Evolutionary conservation across 192 early-diverging fungal species (phyloP).

Genomic region (Entomortierella lignicola): DNA sequence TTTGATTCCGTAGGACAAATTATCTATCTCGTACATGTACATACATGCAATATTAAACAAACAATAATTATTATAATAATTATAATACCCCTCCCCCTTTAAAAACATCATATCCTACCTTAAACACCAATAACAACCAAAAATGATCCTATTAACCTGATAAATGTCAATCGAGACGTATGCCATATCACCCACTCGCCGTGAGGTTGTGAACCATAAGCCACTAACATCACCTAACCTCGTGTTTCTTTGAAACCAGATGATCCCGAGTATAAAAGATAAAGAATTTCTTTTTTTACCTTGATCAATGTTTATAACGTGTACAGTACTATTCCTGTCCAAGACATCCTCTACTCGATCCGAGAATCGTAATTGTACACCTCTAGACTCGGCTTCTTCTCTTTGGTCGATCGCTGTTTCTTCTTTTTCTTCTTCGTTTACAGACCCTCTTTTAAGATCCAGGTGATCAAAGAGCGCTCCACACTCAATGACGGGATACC

Average conservation of each 20-base stretch:
- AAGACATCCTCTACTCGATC: constrained; percentile 65
- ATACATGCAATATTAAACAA: too few species aligned
- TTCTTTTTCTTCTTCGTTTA: constrained; percentile 4
- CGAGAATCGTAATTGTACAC: constrained; percentile 62
- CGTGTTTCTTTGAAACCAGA: too few species aligned
- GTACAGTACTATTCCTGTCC: constrained; percentile 61
- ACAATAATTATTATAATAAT: too few species aligned
- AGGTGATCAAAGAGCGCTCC: constrained; percentile 60
- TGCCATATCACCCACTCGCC: too few species aligned
- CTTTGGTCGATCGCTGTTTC: constrained; percentile 11
- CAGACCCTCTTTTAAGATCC: too few species aligned
- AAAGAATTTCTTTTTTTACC: constrained; percentile 13
- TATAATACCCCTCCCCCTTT: too few species aligned
- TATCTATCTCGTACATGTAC: not conserved
- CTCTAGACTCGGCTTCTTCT: constrained; percentile 36
- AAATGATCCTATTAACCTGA: too few species aligned
- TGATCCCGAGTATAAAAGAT: not conserved
- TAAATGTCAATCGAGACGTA: too few species aligned
- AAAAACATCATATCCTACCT: too few species aligned
- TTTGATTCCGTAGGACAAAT: not conserved
- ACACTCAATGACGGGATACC: constrained; percentile 51
- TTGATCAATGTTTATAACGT: constrained; percentile 63
- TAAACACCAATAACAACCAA: too few species aligned
- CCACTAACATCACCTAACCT: too few species aligned
- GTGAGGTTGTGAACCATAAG: too few species aligned